A percentile compares a stretch with the other conserved stretches of the same genome.
phyloP scores from a whole-genome alignment of 2,329 filamentous ascomycete genomes.

The Aspergillus unguis region DNA sequence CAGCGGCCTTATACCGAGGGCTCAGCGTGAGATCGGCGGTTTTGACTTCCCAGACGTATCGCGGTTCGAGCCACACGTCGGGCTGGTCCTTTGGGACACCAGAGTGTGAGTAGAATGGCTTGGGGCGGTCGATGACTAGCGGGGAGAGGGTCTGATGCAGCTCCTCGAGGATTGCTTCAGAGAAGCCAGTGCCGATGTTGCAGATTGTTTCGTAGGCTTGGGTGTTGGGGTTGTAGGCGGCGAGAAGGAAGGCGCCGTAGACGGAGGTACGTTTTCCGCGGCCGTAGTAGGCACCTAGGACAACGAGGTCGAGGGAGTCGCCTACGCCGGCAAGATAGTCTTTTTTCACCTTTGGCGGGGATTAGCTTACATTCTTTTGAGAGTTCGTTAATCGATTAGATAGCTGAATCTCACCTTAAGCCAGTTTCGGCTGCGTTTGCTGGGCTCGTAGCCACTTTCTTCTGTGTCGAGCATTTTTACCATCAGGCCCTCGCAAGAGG shows the following conservation, averaged over 20 bases:
- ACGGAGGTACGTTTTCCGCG: conserved; percentile 93
- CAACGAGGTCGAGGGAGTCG: conserved; percentile 93
- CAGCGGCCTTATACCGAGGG: conserved; percentile 89
- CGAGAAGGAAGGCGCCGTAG: conserved; percentile 92
- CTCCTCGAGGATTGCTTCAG: conserved; percentile 86
- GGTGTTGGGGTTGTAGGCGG: conserved; percentile 77
- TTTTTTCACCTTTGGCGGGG: conserved; percentile 72
- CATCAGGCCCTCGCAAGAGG: conserved; percentile 96
- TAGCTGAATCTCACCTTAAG: conserved; percentile 65
- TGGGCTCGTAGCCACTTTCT: conserved; percentile 93
- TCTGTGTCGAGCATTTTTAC: conserved; percentile 97
- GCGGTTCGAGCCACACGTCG: conserved; percentile 97
- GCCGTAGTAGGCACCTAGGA: conserved; percentile 89
- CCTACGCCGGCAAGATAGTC: conserved; percentile 93
- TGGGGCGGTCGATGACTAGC: conserved; percentile 81
- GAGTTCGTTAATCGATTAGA: background rate
- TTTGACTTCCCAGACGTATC: conserved; percentile 95
- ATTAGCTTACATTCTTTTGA: background rate
- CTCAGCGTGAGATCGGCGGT: conserved; percentile 92
- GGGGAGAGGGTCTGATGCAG: conserved; percentile 72
- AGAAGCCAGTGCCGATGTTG: conserved; percentile 98
- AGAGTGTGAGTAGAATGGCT: conserved; percentile 91
- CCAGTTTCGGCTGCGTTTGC: conserved; percentile 95
- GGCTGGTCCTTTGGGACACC: conserved; percentile 85
- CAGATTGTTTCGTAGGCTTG: conserved; percentile 93